phyloP scores from a whole-genome alignment of 1,284 basidiomycete species.

The Apiotrichum gracile region DNA sequence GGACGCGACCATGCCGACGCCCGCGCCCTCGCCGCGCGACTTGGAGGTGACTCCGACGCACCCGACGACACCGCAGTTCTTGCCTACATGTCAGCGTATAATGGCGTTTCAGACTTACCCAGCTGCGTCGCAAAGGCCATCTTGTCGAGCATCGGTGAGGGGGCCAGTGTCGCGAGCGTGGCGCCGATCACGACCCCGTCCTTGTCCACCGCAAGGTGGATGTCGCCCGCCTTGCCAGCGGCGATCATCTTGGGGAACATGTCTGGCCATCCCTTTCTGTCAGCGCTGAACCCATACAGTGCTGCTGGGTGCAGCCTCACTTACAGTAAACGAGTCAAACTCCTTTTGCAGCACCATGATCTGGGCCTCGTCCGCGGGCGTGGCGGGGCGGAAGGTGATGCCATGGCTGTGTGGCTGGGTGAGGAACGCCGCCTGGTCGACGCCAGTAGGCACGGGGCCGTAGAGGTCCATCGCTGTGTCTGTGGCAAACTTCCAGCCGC shows the following conservation, averaged over 20 bases:
- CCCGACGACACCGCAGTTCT: slow-evolving; percentile 12
- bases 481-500: slow-evolving; percentile 13
- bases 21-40: slow-evolving; percentile 13
- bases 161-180: slow-evolving; percentile 12
- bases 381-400: slow-evolving; percentile 13
- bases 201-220: slow-evolving; percentile 11
- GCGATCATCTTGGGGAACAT: slow-evolving; percentile 16
- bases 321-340: slow-evolving; percentile 18
- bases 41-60: slow-evolving; percentile 19
- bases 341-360: slow-evolving; percentile 16
- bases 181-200: slow-evolving; percentile 19
- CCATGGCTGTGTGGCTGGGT: slow-evolving; percentile 7
- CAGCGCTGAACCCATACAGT: not conserved
- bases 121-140: slow-evolving; percentile 19
- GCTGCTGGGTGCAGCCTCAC: too few relatives aligned
- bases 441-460: not conserved
- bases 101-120: slow-evolving; percentile 2
- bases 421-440: slow-evolving; percentile 7
- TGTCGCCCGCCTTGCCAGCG: slow-evolving; percentile 11
- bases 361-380: slow-evolving; percentile 5
- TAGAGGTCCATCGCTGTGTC: slow-evolving; percentile 10
- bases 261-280: slow-evolving; percentile 25
- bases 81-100: slow-evolving; percentile 6
- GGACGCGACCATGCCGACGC: slow-evolving; percentile 17
- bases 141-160: slow-evolving; percentile 2